Conservation (phyloP, 495 filamentous ascomycete genomes). For the Articulospora tetracladia region DNA sequence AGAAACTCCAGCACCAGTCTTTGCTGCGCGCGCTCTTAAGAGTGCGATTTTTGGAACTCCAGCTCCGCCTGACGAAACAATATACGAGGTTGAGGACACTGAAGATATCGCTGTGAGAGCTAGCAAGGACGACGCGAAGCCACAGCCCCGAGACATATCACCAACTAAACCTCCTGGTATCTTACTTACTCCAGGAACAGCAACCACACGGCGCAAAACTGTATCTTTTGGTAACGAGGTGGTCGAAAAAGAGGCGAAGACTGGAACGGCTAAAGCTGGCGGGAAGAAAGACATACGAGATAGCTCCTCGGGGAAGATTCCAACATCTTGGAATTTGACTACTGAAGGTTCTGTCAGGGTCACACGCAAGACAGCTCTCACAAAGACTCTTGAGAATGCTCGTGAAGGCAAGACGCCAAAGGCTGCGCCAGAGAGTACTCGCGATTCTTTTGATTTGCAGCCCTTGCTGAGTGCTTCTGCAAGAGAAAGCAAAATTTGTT, state of each 20-base stretch:
- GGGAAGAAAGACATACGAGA: conserved; percentile 45
- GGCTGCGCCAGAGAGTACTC: conserved; percentile 11
- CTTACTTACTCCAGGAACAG: conserved; percentile 84
- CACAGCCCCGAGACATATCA: conserved; percentile 13
- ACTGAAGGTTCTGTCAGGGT: conserved; percentile 1
- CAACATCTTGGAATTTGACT: conserved; percentile 57
- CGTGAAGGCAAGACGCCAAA: conserved; percentile 30
- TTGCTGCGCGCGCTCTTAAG: conserved; percentile 89
- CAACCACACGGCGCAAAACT: conserved; percentile 73
- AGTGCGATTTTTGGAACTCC: conserved; percentile 89
- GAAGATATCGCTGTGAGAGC: not conserved
- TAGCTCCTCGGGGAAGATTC: conserved; percentile 56
- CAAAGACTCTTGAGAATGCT: conserved; percentile 45
- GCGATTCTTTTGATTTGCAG: not conserved
- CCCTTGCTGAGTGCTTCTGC: not conserved
- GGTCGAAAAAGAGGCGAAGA: conserved; percentile 40
- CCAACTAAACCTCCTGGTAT: conserved; percentile 52
- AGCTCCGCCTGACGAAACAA: conserved; percentile 37
- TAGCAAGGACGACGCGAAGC: conserved; percentile 17
- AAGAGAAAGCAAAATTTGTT: not conserved
- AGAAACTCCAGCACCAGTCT: conserved; percentile 90
- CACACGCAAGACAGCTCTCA: conserved; percentile 34
- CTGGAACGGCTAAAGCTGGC: conserved; percentile 8
- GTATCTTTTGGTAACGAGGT: conserved; percentile 80
- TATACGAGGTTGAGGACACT: conserved; percentile 16